Evolutionary conservation across 805 yeast species (phyloP).

Genomic region (Nakazawaea molendinolei): DNA sequence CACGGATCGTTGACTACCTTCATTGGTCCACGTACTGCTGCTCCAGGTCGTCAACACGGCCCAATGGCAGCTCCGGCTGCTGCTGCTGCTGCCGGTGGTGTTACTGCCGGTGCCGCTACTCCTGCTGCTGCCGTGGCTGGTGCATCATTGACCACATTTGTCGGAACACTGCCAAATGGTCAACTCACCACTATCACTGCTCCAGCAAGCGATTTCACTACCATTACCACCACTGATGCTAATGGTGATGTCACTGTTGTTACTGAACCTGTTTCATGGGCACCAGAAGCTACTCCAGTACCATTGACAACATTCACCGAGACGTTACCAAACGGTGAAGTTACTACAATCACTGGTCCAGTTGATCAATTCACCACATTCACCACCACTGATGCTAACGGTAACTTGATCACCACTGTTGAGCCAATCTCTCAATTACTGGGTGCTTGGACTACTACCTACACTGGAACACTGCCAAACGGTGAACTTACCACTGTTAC

Average conservation of each 20-base stretch:
- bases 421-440: too few relatives aligned
- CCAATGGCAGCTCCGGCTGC: neutral
- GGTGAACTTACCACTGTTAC: neutral
- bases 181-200: neutral
- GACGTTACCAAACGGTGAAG: neutral
- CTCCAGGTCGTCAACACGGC: too few relatives aligned
- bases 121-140: neutral
- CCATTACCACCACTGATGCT: neutral
- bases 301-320: neutral
- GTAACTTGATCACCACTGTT: neutral
- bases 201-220: slow-evolving; percentile 2
- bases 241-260: neutral
- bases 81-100: neutral
- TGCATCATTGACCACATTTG: neutral
- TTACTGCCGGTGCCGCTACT: neutral
- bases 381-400: neutral
- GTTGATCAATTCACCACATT: neutral
- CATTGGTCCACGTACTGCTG: neutral
- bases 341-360: neutral
- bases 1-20: neutral
- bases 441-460: too few relatives aligned
- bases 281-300: neutral
- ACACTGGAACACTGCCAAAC: neutral
- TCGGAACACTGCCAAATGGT: neutral
- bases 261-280: neutral